These are phyloP conservation scores for Amborella trichopoda DNA, from an alignment of 164 flowering plant genomes.

Conservation along the genomic window DNA sequence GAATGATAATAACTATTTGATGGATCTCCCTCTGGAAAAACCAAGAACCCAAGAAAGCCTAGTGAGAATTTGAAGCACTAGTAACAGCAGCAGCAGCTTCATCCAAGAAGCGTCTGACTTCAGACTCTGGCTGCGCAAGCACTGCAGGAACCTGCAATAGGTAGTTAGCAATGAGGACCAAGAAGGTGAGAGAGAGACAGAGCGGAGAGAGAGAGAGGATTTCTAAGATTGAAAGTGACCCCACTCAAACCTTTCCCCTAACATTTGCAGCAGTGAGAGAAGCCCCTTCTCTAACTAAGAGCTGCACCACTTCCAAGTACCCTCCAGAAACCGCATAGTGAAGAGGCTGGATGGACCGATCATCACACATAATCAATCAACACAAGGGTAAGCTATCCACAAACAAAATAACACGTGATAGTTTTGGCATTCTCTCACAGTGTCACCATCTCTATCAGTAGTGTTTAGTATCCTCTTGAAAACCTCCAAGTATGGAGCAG, in stretches of 20 bases:
- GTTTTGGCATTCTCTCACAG: conserved; percentile 65
- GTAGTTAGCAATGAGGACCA: no score
- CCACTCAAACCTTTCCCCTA: conserved; percentile 84
- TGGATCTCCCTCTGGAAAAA: no score
- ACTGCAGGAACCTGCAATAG: no score
- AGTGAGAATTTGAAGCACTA: no score
- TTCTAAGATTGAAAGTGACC: no score
- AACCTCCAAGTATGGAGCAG: conserved; percentile 27
- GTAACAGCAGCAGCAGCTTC: no score
- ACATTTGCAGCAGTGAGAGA: conserved; percentile 41
- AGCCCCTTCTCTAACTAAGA: conserved; percentile 56
- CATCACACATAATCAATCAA: neutral
- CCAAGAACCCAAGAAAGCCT: no score
- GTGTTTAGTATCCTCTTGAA: conserved; percentile 58
- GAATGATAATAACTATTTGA: no score
- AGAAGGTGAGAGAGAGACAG: no score
- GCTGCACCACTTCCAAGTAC: conserved; percentile 41
- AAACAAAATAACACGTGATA: neutral
- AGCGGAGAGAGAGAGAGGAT: no score
- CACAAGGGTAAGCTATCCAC: neutral
- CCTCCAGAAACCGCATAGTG: conserved; percentile 93
- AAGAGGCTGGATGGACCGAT: conserved; percentile 44
- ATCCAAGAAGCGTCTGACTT: no score
- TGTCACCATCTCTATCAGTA: conserved; percentile 78
- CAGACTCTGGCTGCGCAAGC: no score